A percentile compares a stretch with the other conserved stretches of the same genome.
These are phyloP conservation scores for Metschnikowia kofuensis DNA, from an alignment of 805 yeast species.

Conservation along the genomic window DNA sequence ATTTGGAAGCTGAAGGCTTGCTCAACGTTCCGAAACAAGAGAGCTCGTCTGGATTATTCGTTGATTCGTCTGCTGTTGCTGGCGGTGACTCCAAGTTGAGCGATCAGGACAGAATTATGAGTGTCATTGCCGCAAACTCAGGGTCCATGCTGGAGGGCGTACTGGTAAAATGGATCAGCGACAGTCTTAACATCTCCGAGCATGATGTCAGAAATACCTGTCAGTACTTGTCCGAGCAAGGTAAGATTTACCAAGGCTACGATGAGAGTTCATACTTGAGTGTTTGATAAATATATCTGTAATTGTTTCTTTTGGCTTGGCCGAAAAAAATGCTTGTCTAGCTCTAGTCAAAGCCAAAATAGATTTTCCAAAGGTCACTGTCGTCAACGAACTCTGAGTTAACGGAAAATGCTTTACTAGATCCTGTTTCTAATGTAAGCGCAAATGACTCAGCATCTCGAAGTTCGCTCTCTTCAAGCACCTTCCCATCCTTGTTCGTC, in stretches of 20 bases:
- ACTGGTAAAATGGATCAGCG: slow-evolving; percentile 61
- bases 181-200: slow-evolving; percentile 48
- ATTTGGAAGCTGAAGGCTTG: slow-evolving; percentile 54
- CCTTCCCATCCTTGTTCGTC: background rate
- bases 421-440: slow-evolving; percentile 10
- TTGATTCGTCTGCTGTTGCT: slow-evolving; percentile 17
- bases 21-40: slow-evolving; percentile 18
- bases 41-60: slow-evolving; percentile 28
- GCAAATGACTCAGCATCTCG: slow-evolving; percentile 20
- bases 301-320: background rate
- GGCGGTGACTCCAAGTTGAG: slow-evolving; percentile 21
- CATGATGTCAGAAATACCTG: slow-evolving; percentile 51
- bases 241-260: slow-evolving; percentile 64
- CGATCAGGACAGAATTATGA: slow-evolving; percentile 44
- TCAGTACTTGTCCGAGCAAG: slow-evolving; percentile 58
- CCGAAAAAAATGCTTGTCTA: too few species aligned
- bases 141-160: slow-evolving; percentile 71
- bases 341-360: slow-evolving; percentile 11
- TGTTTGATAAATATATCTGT: slow-evolving; percentile 5
- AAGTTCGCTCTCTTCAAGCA: slow-evolving; percentile 13
- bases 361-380: slow-evolving; percentile 12
- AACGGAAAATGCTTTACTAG: slow-evolving; percentile 5
- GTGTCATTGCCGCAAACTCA: slow-evolving; percentile 48
- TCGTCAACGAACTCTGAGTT: slow-evolving; percentile 14
- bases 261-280: slow-evolving; percentile 59